phyloP scores from a whole-genome alignment of 139 green algal species.

The Tetradesmus obliquus region DNA sequence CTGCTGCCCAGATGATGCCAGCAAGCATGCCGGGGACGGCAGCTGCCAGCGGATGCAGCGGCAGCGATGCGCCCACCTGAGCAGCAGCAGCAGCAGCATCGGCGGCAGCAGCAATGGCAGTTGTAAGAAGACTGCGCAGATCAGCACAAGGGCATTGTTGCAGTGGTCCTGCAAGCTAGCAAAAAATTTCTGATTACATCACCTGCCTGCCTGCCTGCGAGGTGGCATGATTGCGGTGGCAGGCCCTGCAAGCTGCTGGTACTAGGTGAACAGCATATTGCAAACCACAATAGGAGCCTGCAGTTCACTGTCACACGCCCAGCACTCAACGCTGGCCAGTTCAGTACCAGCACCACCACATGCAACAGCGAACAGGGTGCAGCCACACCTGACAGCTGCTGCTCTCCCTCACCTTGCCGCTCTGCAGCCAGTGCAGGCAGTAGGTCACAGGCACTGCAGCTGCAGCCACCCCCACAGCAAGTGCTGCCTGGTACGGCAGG shows the following conservation, averaged over 20 bases:
- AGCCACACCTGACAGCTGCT: background rate
- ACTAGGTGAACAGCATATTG: no score
- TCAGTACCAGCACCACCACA: no score
- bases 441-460: background rate
- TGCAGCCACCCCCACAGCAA: background rate
- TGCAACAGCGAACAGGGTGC: background rate
- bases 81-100: slow-evolving; percentile 2
- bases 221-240: no score
- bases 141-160: background rate
- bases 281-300: no score
- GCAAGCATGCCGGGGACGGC: background rate
- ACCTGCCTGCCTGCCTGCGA: no score
- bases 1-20: slow-evolving; percentile 24
- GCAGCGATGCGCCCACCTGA: background rate
- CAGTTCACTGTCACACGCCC: no score
- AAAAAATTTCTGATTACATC: no score
- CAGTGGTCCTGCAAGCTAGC: no score
- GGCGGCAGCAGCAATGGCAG: background rate
- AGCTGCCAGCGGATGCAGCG: background rate
- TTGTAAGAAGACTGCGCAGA: background rate
- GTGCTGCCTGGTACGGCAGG: slow-evolving; percentile 14
- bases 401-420: slow-evolving; percentile 3
- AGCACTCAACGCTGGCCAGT: no score
- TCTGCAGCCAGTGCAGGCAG: slow-evolving; percentile 4
- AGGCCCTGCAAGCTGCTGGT: no score